Percentiles rank a stretch among this genome's conserved stretches.
Evolutionary conservation across 2,329 filamentous ascomycete genomes (phyloP).

Genomic region (Exophiala dermatitidis): DNA sequence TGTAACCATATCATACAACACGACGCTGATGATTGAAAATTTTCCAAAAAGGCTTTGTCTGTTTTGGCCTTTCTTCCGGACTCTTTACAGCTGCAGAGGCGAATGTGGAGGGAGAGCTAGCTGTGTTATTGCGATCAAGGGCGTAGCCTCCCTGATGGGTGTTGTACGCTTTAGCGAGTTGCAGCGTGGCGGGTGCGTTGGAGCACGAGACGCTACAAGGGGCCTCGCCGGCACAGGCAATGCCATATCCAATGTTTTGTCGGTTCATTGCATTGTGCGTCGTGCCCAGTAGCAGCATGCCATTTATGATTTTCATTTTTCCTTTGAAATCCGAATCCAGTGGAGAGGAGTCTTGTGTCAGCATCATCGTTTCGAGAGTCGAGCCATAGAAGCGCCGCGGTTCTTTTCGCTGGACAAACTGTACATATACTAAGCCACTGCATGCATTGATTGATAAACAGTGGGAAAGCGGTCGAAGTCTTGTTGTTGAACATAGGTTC

Average conservation of each 20-base stretch:
- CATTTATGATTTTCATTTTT: background rate
- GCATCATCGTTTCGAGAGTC: background rate
- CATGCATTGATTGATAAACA: background rate
- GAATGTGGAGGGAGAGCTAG: background rate
- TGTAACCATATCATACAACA: conserved; percentile 17
- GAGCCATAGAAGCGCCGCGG: conserved; percentile 9
- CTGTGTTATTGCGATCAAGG: too few species aligned
- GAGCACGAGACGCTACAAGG: too few species aligned
- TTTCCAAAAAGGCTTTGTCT: conserved; percentile 5
- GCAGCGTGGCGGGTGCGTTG: too few species aligned
- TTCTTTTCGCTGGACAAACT: conserved; percentile 15
- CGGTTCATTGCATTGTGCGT: too few species aligned
- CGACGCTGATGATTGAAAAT: conserved; percentile 15
- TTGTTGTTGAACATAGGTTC: too few species aligned
- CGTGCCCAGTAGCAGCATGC: too few species aligned
- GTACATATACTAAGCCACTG: conserved; percentile 20
- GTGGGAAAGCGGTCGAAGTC: background rate
- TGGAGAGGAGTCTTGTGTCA: background rate
- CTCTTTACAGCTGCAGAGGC: background rate
- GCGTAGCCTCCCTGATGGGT: too few species aligned
- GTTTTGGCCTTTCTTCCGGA: conserved; percentile 4
- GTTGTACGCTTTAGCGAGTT: too few species aligned
- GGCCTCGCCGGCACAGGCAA: too few species aligned
- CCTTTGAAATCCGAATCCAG: background rate
- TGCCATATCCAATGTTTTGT: too few species aligned